Base-by-base conservation (phyloP, 2,329 filamentous ascomycete genomes). In the Microdochium trichocladiopsis region DNA sequence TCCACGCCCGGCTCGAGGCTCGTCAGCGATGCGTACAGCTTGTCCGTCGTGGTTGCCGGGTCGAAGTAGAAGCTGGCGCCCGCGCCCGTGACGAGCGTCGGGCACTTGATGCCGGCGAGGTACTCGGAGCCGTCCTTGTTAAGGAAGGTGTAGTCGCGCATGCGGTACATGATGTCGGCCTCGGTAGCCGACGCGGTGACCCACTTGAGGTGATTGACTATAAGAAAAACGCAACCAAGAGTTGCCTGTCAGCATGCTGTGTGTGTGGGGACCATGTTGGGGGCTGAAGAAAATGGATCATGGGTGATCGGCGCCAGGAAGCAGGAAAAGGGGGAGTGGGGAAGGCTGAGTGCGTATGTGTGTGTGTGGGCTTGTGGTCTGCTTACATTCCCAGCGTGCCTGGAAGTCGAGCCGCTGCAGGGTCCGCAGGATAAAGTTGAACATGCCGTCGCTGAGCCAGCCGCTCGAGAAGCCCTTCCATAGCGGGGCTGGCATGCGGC, bases 361-460 rank as follows among this genome's bases (percentile, higher is more conserved):
- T 8, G 28, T 33, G 28, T 33, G 28, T 33, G 28, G 28, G 28
- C 28, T 33, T 33, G 28, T 33, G 28, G 28, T 33, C 28, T 8
- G 28, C 33, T 37, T 57, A 52, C 55, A 63, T 33, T 58, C 53
- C 54, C 54, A 58, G 23, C 52, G 50, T 23, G 50, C 49, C 51
- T 53, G 53, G 53, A 56, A 55, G 48, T 47, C 49, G 31, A 53
- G 50, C 16, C 54, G 48, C n/a, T 25, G 11, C 45, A 37, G 24
- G 24, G 53, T 37, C 6, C 53, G 36, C 18, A 62, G 25, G 16
- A 58, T 54, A 23, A 50, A 52, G 55, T 68, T 60, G 56, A 67
- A 58, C 18, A 63, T 25, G 21, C 55, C 51, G 53, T 66, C 62
- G 23, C 52, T 53, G 23, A 69, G 52, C 57, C 61, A 66, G 41